phyloP scores from a whole-genome alignment of 176 grass and related monocot species.

The Neostapfia colusana region DNA sequence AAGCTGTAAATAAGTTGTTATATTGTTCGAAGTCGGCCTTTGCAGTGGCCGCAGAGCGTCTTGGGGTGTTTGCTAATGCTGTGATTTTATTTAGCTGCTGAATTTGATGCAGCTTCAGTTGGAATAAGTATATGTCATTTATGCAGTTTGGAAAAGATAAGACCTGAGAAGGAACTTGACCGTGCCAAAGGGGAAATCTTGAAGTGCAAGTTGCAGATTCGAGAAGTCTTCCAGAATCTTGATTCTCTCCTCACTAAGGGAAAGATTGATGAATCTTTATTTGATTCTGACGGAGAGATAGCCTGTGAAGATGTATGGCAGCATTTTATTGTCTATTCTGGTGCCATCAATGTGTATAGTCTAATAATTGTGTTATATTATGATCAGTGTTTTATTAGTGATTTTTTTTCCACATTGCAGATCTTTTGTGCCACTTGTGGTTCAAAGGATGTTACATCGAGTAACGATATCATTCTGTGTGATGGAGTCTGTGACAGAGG shows the following conservation, averaged over 20 bases:
- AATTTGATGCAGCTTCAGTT: slow-evolving; percentile 4
- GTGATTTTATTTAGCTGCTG: slow-evolving; percentile 4
- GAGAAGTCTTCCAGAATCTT: slow-evolving; percentile 64
- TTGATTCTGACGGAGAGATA: slow-evolving; percentile 82
- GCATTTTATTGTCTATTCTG: slow-evolving; percentile 14
- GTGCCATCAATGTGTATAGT: neutral
- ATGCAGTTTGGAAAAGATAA: slow-evolving; percentile 88
- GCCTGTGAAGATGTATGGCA: slow-evolving; percentile 70
- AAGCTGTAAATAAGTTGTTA: no score
- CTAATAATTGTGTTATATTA: slow-evolving; percentile 6
- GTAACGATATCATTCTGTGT: slow-evolving; percentile 93
- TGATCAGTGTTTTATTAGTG: neutral
- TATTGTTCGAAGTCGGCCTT: neutral
- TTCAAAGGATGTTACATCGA: slow-evolving; percentile 47
- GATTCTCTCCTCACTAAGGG: slow-evolving; percentile 58
- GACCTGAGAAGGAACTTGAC: slow-evolving; percentile 96
- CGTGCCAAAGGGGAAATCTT: slow-evolving; percentile 82
- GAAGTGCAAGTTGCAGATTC: slow-evolving; percentile 75
- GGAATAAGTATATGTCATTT: slow-evolving; percentile 14
- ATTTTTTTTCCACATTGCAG: slow-evolving; percentile 44
- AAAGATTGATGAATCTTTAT: slow-evolving; percentile 68
- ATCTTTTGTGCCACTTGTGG: slow-evolving; percentile 88
- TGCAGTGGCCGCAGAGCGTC: slow-evolving; percentile 1
- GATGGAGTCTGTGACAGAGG: slow-evolving; percentile 81
- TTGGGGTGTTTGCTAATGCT: slow-evolving; percentile 9